These are phyloP conservation scores for Eimeria brunetti DNA, from an alignment of 169 alveolate genomes.

Conservation along the genomic window DNA sequence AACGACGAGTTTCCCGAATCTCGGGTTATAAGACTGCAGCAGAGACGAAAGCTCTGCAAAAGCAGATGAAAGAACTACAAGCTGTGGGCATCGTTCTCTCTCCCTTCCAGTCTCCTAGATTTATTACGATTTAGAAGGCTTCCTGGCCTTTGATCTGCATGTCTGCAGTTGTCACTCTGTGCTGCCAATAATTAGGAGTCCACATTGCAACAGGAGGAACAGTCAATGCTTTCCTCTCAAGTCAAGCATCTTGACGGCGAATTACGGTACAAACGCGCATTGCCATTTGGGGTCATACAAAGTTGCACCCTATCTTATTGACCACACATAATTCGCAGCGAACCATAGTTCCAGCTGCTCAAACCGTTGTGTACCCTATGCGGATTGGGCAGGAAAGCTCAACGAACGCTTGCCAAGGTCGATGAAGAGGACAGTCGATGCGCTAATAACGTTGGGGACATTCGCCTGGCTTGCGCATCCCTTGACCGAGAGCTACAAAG, in stretches of 20 bases:
- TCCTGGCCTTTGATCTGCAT: neutral
- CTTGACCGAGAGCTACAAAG: constrained; percentile 89
- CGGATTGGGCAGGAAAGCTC: constrained; percentile 86
- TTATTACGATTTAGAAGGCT: neutral
- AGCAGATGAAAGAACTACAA: constrained; percentile 85
- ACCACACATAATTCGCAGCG: neutral
- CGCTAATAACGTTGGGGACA: constrained; percentile 87
- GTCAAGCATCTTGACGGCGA: constrained; percentile 80
- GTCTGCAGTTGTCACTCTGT: neutral
- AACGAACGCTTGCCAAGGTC: constrained; percentile 85
- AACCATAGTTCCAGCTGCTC: neutral
- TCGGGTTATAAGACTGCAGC: constrained; percentile 94
- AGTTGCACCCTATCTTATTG: neutral
- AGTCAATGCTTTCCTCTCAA: constrained; percentile 83
- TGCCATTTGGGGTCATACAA: neutral
- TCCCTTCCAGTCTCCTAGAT: constrained; percentile 33
- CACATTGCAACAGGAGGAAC: constrained; percentile 80
- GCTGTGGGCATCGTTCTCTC: constrained; percentile 83
- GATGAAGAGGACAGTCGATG: constrained; percentile 84
- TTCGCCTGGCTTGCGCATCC: constrained; percentile 92
- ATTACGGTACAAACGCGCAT: constrained; percentile 44
- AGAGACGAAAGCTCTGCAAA: constrained; percentile 91
- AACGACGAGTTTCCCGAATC: constrained; percentile 94
- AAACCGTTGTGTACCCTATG: neutral
- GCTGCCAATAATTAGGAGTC: neutral